phyloP scores from a whole-genome alignment of 257 asterid species.

The Linderniella brevidens region DNA sequence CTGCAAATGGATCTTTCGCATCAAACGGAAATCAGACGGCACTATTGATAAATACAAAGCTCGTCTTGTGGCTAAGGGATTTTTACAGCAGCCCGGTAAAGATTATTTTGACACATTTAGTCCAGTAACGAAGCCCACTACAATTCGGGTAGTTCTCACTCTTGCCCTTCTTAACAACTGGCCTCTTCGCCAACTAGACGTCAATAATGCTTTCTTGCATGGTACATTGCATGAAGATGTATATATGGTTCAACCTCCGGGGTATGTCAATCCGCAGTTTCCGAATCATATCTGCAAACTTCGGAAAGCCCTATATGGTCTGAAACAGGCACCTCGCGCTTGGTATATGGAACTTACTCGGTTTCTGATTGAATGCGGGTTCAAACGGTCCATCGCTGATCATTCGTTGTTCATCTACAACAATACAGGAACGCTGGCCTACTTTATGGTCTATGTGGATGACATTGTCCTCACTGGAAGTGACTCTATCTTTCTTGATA shows the following conservation, averaged over 20 bases:
- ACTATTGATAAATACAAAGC: conserved; percentile 4
- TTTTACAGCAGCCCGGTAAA: neutral
- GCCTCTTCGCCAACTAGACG: conserved; percentile 2
- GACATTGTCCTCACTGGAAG: neutral
- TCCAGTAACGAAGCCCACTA: neutral
- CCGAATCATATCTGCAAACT: neutral
- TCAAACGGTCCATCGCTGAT: neutral
- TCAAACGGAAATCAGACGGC: neutral
- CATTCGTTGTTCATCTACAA: neutral
- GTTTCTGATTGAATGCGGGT: neutral
- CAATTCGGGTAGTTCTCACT: neutral
- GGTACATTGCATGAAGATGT: neutral
- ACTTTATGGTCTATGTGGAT: neutral
- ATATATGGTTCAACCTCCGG: neutral
- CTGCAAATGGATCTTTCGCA: conserved; percentile 4
- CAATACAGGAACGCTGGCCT: neutral
- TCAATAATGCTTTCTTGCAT: conserved; percentile 5
- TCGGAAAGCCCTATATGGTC: neutral
- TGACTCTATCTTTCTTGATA: too few relatives aligned
- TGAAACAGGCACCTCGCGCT: conserved; percentile 5
- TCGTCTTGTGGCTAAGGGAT: conserved; percentile 5
- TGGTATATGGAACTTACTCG: neutral
- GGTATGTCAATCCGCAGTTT: neutral
- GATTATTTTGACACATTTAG: conserved; percentile 2
- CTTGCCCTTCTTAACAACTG: neutral